Base-by-base conservation (phyloP, 306 rosid genomes). In the Quercus dentata region DNA sequence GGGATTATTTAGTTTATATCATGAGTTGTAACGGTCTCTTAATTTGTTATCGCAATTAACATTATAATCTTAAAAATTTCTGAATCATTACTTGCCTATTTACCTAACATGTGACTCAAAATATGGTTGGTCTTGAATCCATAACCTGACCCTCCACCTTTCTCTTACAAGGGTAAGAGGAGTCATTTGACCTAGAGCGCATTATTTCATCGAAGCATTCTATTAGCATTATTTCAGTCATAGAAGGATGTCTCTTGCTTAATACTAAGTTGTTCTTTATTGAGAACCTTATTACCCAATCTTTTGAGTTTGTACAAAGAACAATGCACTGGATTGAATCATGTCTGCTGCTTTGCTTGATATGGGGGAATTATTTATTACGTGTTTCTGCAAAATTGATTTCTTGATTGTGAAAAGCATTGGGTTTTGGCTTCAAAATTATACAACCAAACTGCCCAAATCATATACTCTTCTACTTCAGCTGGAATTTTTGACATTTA, bases 401-500 rank as follows among this genome's bases (percentile, higher is more conserved):
- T 69, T 84, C 27, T 81, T 77, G 46, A 55, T 51, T 69, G 59
- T 63, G 19, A 25, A 76, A 57, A 76, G 21, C n/a, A 23, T 46
- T 20, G 67, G 41, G 3, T 1, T 74, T 64, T 33, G 23, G 33
- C 74, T 27, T 79, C 78, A 30, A 52, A 73, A 74, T 64, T 33
- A 67, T 30, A 57, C 68, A 15, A 56, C 23, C 52, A 41, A 30
- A 68, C 31, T 35, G 19, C 33, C 63, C 71, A 19, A 21, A 21
- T 11, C 23, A 58, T 30, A 19, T 70, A 46, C 78, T 81, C 46
- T 80, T 20, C 77, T 49, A 71, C 71, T 57, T 54, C 75, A 56
- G 81, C 83, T 55, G 73, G 71, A 69, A 78, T 71, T 71, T 31
- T 63, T 44, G 12, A 75, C 12, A 20, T 59, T 78, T 75, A 49